phyloP scores from a whole-genome alignment of 257 asterid species.

The Datura wrightii region DNA sequence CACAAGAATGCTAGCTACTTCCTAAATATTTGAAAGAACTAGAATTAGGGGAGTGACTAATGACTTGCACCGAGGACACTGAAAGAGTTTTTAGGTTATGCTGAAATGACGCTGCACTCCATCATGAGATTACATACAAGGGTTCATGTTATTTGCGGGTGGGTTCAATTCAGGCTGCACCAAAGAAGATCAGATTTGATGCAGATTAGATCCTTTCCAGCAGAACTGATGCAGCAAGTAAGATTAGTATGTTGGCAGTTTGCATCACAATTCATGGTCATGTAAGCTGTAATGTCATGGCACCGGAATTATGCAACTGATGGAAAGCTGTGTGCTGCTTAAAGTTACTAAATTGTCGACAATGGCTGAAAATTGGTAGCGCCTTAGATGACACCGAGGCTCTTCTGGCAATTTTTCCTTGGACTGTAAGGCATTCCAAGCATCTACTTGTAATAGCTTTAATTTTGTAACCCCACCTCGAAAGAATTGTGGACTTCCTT shows the following conservation, averaged over 20 bases:
- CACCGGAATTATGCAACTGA: not conserved
- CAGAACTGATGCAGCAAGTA: not conserved
- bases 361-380: not conserved
- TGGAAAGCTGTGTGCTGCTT: not conserved
- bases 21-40: not conserved
- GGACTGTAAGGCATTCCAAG: slow-evolving; percentile 8
- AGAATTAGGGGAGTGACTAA: not conserved
- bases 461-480: not conserved
- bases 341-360: not conserved
- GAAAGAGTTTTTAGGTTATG: not conserved
- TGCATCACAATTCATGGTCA: not conserved
- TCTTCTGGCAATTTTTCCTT: not conserved
- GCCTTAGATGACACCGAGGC: not conserved
- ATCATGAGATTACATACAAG: not conserved
- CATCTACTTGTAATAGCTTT: slow-evolving; percentile 6
- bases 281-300: not conserved
- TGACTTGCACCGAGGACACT: not conserved
- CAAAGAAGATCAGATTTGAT: slow-evolving; percentile 80
- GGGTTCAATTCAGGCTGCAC: slow-evolving; percentile 60
- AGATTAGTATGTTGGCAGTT: not conserved
- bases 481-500: not conserved
- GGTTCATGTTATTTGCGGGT: slow-evolving; percentile 50
- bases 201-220: slow-evolving; percentile 40
- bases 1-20: not conserved
- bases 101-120: not conserved